Evolutionary conservation across 129 eudicot species (phyloP).

Genomic region (Ambrosia artemisiifolia): DNA sequence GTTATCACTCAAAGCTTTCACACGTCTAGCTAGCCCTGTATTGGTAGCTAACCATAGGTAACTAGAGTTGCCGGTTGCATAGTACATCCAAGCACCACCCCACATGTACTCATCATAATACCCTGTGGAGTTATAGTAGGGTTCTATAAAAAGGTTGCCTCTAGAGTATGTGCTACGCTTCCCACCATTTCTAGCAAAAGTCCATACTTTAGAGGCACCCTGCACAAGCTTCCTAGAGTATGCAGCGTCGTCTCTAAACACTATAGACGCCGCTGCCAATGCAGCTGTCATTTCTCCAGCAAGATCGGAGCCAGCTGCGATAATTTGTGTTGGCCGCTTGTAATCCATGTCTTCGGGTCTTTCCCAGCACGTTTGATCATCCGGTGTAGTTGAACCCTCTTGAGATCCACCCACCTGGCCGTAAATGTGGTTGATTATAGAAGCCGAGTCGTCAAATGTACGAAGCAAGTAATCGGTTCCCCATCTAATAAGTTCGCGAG

Average conservation of each 20-base stretch:
- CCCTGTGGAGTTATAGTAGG: slow-evolving; percentile 71
- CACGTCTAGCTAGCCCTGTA: slow-evolving; percentile 41
- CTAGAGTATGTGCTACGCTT: slow-evolving; percentile 42
- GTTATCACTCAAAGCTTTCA: slow-evolving; percentile 43
- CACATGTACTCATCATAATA: slow-evolving; percentile 91
- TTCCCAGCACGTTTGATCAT: slow-evolving; percentile 85
- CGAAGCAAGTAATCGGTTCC: slow-evolving; percentile 87
- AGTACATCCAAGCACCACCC: slow-evolving; percentile 85
- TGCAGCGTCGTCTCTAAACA: slow-evolving; percentile 51
- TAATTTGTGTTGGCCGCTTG: slow-evolving; percentile 41
- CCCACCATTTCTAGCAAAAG: slow-evolving; percentile 51
- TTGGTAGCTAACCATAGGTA: slow-evolving; percentile 64
- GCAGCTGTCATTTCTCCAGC: slow-evolving; percentile 97
- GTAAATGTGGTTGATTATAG: slow-evolving; percentile 59
- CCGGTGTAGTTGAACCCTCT: slow-evolving; percentile 52
- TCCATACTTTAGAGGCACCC: slow-evolving; percentile 65
- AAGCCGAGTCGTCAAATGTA: slow-evolving; percentile 78
- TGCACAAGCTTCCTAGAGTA: slow-evolving; percentile 61
- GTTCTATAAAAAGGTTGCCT: slow-evolving; percentile 57
- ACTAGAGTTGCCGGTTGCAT: slow-evolving; percentile 68
- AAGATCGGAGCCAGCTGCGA: slow-evolving; percentile 59
- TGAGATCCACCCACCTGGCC: slow-evolving; percentile 86
- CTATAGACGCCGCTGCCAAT: slow-evolving; percentile 81
- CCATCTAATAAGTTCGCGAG: slow-evolving; percentile 82
- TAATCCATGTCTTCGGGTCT: slow-evolving; percentile 96